Conservation (phyloP, 106 monocot species). For the Dendrobium huoshanense region DNA sequence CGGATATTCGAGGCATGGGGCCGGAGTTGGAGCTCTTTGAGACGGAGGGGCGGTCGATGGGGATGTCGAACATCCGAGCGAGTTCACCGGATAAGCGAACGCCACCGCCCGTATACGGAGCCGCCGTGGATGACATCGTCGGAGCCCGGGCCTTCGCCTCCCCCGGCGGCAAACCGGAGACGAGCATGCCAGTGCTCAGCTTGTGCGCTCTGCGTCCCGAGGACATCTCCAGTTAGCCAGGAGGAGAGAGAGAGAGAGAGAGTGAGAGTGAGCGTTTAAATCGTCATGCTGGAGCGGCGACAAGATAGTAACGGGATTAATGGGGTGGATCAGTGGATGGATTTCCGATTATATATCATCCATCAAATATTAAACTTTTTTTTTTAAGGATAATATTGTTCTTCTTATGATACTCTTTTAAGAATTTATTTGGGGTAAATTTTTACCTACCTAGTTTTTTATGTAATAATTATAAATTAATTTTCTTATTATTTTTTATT, state of each 20-base stretch:
- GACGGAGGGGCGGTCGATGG: not conserved
- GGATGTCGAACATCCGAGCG: constrained; percentile 37
- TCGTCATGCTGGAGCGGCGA: no score
- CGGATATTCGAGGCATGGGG: constrained; percentile 6
- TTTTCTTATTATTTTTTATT: no score
- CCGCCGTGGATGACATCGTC: constrained; percentile 5
- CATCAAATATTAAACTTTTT: no score
- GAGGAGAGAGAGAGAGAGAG: not conserved
- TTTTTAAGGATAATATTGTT: no score
- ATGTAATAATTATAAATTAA: no score
- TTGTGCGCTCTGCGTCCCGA: constrained; percentile 19
- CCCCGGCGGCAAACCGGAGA: constrained; percentile 36
- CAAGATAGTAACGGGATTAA: no score
- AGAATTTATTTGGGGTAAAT: no score
- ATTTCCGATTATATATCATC: no score
- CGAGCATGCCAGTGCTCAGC: constrained; percentile 38
- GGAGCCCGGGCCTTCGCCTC: constrained; percentile 15
- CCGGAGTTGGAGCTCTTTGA: constrained; percentile 5
- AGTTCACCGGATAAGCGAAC: constrained; percentile 29
- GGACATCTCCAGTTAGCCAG: not conserved
- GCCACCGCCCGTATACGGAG: constrained; percentile 47
- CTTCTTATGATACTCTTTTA: no score
- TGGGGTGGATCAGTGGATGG: no score
- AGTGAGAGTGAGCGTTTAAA: no score
- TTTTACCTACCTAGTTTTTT: no score